Percentiles rank a stretch among this genome's conserved stretches.
Conservation (phyloP, 805 yeast species). For the Yarrowia porcina region DNA sequence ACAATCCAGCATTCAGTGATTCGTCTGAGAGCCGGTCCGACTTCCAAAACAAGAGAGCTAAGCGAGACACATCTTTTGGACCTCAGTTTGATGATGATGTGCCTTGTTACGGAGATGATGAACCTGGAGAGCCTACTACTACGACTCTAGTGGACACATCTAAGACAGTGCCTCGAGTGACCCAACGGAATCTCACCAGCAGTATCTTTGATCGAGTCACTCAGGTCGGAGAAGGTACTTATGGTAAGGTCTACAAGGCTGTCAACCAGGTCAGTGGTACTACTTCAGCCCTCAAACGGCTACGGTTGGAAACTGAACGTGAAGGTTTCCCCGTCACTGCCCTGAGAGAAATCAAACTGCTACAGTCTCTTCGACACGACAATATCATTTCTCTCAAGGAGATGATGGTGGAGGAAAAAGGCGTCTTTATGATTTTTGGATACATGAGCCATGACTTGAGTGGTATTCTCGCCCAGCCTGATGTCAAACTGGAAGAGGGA, state of each 20-base stretch:
- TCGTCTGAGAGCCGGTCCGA: background rate
- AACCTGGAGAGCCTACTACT: background rate
- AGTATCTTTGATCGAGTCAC: slow-evolving; percentile 62
- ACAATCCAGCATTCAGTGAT: background rate
- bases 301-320: slow-evolving; percentile 79
- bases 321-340: slow-evolving; percentile 98
- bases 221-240: slow-evolving; percentile 99
- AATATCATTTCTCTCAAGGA: slow-evolving; percentile 80
- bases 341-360: slow-evolving; percentile 78
- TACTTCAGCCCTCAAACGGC: slow-evolving; percentile 79
- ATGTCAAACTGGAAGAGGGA: slow-evolving; percentile 55
- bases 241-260: slow-evolving; percentile 94
- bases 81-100: slow-evolving; percentile 12
- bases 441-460: slow-evolving; percentile 92
- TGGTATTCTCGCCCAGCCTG: slow-evolving; percentile 78
- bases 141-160: background rate
- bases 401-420: slow-evolving; percentile 76
- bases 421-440: slow-evolving; percentile 85
- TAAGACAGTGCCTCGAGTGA: background rate
- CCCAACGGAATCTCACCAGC: background rate
- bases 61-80: background rate
- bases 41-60: background rate
- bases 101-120: slow-evolving; percentile 3
- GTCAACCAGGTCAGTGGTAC: slow-evolving; percentile 62
- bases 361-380: slow-evolving; percentile 77